Evolutionary conservation across 2,329 filamentous ascomycete genomes (phyloP).

Genomic region (Akanthomyces uredinophilus): DNA sequence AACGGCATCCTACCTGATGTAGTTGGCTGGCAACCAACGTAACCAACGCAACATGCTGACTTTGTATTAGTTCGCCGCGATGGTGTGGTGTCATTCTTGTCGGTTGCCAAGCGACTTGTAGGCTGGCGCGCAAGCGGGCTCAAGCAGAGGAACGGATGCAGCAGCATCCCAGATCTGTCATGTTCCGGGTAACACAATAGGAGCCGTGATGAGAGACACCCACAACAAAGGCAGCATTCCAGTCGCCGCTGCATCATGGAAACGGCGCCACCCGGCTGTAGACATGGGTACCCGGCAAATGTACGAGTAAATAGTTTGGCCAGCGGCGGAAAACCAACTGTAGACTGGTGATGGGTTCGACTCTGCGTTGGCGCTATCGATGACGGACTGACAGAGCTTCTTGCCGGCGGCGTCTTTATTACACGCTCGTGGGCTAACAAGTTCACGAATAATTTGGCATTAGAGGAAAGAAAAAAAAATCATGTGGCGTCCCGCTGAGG

Average conservation of each 20-base stretch:
- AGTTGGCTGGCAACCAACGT: background rate
- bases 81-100: background rate
- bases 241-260: too few relatives aligned
- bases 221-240: too few relatives aligned
- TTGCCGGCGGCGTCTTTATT: background rate
- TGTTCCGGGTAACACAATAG: background rate
- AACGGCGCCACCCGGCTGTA: too few relatives aligned
- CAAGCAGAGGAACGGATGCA: background rate
- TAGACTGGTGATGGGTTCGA: background rate
- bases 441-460: too few relatives aligned
- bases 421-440: slow-evolving; percentile 4
- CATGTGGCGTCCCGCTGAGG: slow-evolving; percentile 1
- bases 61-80: background rate
- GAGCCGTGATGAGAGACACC: too few relatives aligned
- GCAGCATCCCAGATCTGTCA: background rate
- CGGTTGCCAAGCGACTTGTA: slow-evolving; percentile 1
- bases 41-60: background rate
- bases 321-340: too few relatives aligned
- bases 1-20: too few relatives aligned
- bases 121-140: background rate
- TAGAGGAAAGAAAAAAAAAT: background rate
- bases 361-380: too few relatives aligned
- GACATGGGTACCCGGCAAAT: too few relatives aligned
- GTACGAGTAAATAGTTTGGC: too few relatives aligned
- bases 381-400: too few relatives aligned